Percentiles rank a stretch among this genome's conserved stretches.
Evolutionary conservation across 2,329 filamentous ascomycete species (phyloP).

Genomic region (Colletotrichum spaethianum): DNA sequence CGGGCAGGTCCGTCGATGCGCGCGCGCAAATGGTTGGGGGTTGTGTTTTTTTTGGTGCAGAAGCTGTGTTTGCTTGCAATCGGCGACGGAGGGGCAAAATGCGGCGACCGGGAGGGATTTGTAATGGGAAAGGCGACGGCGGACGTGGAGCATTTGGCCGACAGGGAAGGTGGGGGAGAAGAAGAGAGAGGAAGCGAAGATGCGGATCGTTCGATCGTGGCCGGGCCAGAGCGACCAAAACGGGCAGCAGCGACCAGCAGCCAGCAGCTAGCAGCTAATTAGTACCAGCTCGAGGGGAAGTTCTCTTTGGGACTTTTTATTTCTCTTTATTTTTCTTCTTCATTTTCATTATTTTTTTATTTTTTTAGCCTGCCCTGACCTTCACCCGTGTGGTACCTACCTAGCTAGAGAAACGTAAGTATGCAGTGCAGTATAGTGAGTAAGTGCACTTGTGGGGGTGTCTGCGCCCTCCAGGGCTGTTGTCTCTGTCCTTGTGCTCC

Average conservation of each 20-base stretch:
- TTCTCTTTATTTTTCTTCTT: neutral
- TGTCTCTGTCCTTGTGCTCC: neutral
- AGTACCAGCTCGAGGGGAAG: constrained; percentile 20
- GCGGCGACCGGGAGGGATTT: constrained; percentile 35
- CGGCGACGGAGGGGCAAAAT: constrained; percentile 35
- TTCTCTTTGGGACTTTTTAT: too few species aligned
- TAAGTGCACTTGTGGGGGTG: neutral
- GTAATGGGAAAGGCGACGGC: constrained; percentile 27
- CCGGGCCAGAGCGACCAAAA: neutral
- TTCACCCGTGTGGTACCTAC: too few species aligned
- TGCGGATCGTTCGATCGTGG: constrained; percentile 27
- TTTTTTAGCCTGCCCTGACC: neutral
- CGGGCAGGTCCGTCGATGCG: neutral
- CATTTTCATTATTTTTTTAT: constrained; percentile 5
- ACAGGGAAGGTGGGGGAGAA: constrained; percentile 16
- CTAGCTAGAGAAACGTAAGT: too few species aligned
- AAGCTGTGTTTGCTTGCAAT: neutral
- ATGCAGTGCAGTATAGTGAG: too few species aligned
- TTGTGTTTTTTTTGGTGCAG: neutral
- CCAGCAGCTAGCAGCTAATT: too few species aligned
- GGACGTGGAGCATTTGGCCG: constrained; percentile 4
- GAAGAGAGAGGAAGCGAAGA: too few species aligned
- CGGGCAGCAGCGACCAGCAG: neutral
- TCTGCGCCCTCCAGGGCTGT: neutral
- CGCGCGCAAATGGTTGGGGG: neutral